Evolutionary conservation across 2,329 filamentous ascomycete genomes (phyloP).

Genomic region (Fusarium sp.): DNA sequence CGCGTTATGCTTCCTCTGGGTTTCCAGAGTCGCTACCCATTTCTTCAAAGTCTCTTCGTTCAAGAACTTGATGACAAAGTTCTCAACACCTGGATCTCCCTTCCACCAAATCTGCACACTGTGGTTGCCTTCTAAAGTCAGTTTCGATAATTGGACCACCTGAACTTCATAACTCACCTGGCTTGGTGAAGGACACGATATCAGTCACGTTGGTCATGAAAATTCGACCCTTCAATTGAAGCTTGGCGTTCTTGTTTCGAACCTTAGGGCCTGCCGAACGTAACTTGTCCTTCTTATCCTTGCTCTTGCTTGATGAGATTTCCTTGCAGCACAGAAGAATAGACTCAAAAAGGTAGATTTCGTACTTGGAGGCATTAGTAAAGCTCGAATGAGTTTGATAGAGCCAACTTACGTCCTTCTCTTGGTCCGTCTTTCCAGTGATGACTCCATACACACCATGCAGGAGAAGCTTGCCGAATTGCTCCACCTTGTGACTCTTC

Average conservation of each 20-base stretch:
- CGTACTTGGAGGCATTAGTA: constrained; percentile 73
- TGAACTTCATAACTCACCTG: constrained; percentile 69
- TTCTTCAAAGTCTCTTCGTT: constrained; percentile 95
- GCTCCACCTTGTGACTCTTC: constrained; percentile 91
- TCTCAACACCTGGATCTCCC: constrained; percentile 93
- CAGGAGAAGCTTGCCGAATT: constrained; percentile 89
- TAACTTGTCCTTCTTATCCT: constrained; percentile 79
- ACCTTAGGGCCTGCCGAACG: constrained; percentile 67
- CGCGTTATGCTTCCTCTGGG: constrained; percentile 74
- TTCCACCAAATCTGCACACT: constrained; percentile 99
- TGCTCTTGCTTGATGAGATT: constrained; percentile 83
- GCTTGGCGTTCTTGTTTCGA: constrained; percentile 77
- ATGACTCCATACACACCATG: constrained; percentile 93
- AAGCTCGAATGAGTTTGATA: constrained; percentile 44
- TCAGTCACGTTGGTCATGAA: constrained; percentile 99
- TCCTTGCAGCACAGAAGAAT: constrained; percentile 98
- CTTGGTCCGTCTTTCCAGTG: constrained; percentile 88
- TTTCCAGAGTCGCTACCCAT: constrained; percentile 85
- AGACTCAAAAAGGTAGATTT: constrained; percentile 96
- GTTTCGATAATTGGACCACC: constrained; percentile 7
- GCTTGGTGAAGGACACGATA: constrained; percentile 86
- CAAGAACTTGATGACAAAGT: constrained; percentile 92
- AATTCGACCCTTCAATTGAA: constrained; percentile 95
- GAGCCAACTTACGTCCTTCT: constrained; percentile 79
- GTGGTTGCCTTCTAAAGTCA: constrained; percentile 77